phyloP scores from a whole-genome alignment of 371 early-diverging fungal genomes.

The Entomophthora muscae region DNA sequence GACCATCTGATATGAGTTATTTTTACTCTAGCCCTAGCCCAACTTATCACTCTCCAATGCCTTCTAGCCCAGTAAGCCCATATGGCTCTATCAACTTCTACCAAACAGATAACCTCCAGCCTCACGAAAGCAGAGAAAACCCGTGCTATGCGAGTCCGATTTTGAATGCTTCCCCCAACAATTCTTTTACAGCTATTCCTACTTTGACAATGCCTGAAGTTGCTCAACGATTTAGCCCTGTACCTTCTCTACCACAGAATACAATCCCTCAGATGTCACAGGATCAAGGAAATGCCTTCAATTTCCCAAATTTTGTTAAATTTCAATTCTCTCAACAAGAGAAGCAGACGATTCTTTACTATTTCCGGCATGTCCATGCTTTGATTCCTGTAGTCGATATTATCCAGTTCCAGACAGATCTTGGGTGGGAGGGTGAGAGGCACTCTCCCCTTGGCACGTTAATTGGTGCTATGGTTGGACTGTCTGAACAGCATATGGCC shows the following conservation, averaged over 20 bases:
- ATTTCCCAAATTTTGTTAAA: not conserved
- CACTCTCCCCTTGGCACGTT: not conserved
- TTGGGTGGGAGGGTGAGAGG: not conserved
- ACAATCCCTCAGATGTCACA: not conserved
- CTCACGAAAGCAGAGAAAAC: not conserved
- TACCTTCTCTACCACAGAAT: not conserved
- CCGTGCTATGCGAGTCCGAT: not conserved
- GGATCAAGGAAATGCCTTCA: not conserved
- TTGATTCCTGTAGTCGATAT: not conserved
- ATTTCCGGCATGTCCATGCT: not conserved
- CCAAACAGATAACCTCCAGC: not conserved
- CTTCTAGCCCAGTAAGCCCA: not conserved
- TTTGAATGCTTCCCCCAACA: not conserved
- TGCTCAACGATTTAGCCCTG: not conserved
- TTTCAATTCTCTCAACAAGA: not conserved
- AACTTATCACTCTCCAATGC: not conserved
- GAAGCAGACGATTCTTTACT: not conserved
- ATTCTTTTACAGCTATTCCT: not conserved
- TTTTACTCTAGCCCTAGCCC: not conserved
- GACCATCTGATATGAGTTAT: not conserved
- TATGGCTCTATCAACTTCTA: not conserved
- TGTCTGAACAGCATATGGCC: not conserved
- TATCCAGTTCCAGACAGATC: not conserved
- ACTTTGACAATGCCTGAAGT: not conserved
- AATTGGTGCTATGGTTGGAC: not conserved